Evolutionary conservation across 2,329 filamentous ascomycete species (phyloP).

Genomic region (Sporothrix protearum): DNA sequence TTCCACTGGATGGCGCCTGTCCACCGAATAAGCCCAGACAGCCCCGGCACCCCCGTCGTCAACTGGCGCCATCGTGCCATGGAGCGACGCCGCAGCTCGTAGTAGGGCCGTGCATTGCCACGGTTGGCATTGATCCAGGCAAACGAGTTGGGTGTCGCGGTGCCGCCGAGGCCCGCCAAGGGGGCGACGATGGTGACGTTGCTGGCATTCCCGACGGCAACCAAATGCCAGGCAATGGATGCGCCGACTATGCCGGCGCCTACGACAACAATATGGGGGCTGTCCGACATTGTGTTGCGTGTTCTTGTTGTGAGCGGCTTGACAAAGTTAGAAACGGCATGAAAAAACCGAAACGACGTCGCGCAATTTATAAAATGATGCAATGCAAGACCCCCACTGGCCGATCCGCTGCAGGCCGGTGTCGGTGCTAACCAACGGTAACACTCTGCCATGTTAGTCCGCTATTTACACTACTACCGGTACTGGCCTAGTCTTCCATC

Average conservation of each 20-base stretch:
- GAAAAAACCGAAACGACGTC: no score
- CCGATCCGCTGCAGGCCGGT: background rate
- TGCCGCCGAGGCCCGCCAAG: slow-evolving; percentile 31
- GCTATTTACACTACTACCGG: background rate
- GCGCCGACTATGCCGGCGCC: slow-evolving; percentile 33
- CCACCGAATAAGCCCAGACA: slow-evolving; percentile 30
- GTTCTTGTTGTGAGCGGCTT: background rate
- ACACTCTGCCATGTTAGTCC: background rate
- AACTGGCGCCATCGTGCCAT: slow-evolving; percentile 32
- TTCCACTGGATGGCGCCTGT: slow-evolving; percentile 32
- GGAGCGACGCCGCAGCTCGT: slow-evolving; percentile 34
- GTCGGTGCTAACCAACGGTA: background rate
- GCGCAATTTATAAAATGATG: background rate
- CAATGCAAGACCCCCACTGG: background rate
- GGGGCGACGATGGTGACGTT: slow-evolving; percentile 33
- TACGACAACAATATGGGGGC: slow-evolving; percentile 26
- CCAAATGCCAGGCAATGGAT: slow-evolving; percentile 36
- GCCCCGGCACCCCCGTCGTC: slow-evolving; percentile 28
- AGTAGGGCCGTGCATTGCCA: slow-evolving; percentile 33
- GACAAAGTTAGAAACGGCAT: background rate
- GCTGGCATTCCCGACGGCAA: slow-evolving; percentile 20
- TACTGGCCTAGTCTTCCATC: background rate
- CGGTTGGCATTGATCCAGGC: slow-evolving; percentile 36
- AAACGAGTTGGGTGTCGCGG: slow-evolving; percentile 35
- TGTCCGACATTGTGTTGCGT: background rate